Evolutionary conservation across 2,329 filamentous ascomycete genomes (phyloP), one percentile per base, ranked within the genome.

Genomic region (Colletotrichum lentis): DNA sequence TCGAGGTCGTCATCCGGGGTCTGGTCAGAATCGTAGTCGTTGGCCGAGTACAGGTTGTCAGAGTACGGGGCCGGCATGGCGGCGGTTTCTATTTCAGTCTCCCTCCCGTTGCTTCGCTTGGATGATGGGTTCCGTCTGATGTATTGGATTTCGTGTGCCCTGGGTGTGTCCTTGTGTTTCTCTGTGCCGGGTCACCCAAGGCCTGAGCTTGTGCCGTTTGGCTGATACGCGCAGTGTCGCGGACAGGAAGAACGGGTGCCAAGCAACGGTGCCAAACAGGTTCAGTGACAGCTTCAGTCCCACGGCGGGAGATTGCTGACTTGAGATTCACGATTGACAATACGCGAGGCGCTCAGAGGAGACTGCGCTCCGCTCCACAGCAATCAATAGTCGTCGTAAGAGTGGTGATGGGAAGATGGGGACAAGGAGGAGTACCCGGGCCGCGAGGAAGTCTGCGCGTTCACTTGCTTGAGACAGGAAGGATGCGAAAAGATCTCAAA

Each of bases 41-140:
- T 60, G 49, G 43, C 61, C 65, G 69, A 71, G 58, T 69, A 72
- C 56, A 72, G 53, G 46, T 79, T 75, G 65, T 75, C 76, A 31
- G 82, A 80, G 75, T 83, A 82, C n/a, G 80, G 80, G 37, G 75
- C 74, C 60, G 81, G 75, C 83, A 84, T 85, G 75, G 72, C 76
- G 72, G 71, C 67, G 52, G 59, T 69, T 68, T 70, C 69, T 71
- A 72, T 69, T 62, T 62, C 55, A 39, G 56, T 62, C 43, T 49
- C 18, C 5, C 46, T 54, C 57, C 27, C 22, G 14, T 24, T 49
- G 41, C 18, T 56, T 44, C 31, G 50, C 37, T 16, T 31, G 22
- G 31, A 37, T 41, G 31, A 37, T 41, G 18, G 31, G 31, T 46
- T 7, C 37, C 56, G 56, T 59, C 41, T 10, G 56, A 47, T 22